A percentile compares a stretch with the other conserved stretches of the same genome.
Conservation (phyloP, 148 eudicot genomes). For the Silene uniflora region DNA sequence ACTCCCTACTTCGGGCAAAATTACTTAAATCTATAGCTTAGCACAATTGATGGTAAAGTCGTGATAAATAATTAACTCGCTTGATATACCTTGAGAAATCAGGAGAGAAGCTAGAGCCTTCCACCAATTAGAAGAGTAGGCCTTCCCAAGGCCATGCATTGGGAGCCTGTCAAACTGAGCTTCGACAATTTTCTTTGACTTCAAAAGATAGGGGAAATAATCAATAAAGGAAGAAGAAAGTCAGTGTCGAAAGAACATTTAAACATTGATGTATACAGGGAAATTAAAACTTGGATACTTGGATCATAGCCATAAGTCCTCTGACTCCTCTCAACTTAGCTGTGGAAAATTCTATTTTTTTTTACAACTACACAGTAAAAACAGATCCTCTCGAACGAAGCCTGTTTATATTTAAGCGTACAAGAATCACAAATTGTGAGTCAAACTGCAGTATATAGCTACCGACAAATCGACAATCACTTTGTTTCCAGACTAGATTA, state of each 20-base stretch:
- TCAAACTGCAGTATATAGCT: neutral
- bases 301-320: no score
- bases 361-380: neutral
- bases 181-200: constrained; percentile 65
- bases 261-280: neutral
- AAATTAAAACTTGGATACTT: neutral
- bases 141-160: constrained; percentile 82
- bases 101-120: constrained; percentile 59
- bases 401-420: neutral
- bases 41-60: neutral
- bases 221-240: neutral
- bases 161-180: constrained; percentile 71
- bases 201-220: neutral
- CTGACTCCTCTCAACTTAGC: neutral
- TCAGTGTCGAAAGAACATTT: constrained; percentile 11
- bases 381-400: no score
- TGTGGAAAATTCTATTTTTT: neutral
- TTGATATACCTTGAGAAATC: constrained; percentile 54
- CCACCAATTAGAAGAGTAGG: constrained; percentile 79
- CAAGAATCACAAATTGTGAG: neutral
- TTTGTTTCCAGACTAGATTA: neutral
- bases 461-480: neutral
- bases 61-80: neutral
- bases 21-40: neutral
- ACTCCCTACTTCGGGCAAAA: neutral